Conservation (phyloP, 129 eudicot species). For the Calendula officinalis region DNA sequence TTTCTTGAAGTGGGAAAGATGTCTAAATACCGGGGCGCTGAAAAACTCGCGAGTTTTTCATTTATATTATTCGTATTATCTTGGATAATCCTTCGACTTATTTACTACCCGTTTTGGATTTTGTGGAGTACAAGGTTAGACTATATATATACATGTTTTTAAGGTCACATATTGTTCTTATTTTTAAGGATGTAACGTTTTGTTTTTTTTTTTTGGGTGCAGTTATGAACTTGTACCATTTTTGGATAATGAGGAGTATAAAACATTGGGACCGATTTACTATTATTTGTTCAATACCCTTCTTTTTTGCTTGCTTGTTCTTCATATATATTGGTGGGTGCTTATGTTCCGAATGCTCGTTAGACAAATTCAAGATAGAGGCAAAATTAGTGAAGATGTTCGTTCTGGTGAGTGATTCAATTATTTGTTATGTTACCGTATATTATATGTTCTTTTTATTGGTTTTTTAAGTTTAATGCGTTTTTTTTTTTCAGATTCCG, state of each 20-base stretch:
- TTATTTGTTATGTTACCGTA: not conserved
- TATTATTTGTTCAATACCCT: constrained; percentile 43
- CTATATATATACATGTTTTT: not conserved
- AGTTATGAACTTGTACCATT: constrained; percentile 45
- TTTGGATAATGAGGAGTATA: constrained; percentile 25
- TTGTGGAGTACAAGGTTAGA: constrained; percentile 59
- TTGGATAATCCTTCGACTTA: constrained; percentile 60
- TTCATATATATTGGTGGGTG: constrained; percentile 54
- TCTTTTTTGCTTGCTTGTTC: constrained; percentile 45
- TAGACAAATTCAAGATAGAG: constrained; percentile 47
- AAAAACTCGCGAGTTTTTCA: constrained; percentile 43
- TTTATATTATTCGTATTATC: constrained; percentile 48
- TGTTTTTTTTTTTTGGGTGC: constrained; percentile 25
- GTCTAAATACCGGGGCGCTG: constrained; percentile 55
- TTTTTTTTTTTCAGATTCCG: constrained; percentile 63
- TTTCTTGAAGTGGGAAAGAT: constrained; percentile 62
- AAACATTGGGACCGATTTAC: constrained; percentile 30
- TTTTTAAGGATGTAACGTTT: not conserved
- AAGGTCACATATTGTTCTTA: not conserved
- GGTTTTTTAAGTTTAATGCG: not conserved
- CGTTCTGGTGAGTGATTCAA: constrained; percentile 43
- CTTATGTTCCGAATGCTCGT: constrained; percentile 44
- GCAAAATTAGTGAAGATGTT: constrained; percentile 51
- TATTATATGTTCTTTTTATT: not conserved
- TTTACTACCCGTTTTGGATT: constrained; percentile 53